These are phyloP conservation scores for Betula pendula DNA, from an alignment of 306 rosid species.

Conservation along the genomic window DNA sequence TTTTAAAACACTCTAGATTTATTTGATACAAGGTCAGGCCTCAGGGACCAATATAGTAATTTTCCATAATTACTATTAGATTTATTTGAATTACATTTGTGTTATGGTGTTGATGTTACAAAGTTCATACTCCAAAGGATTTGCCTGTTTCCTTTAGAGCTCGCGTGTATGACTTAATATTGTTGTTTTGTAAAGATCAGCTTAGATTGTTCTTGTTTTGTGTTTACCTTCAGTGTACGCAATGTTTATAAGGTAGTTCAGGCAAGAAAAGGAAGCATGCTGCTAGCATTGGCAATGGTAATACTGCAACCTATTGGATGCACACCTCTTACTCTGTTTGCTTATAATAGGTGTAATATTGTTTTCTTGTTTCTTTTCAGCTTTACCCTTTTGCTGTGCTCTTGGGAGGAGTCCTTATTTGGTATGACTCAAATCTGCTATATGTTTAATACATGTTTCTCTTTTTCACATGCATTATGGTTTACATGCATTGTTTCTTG, in stretches of 20 bases:
- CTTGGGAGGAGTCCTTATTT: conserved; percentile 69
- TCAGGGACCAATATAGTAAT: not conserved
- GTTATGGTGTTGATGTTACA: not conserved
- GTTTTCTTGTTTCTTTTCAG: conserved; percentile 42
- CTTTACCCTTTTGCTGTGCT: conserved; percentile 79
- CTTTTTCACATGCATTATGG: conserved; percentile 14
- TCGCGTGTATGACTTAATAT: not conserved
- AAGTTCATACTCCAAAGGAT: not conserved
- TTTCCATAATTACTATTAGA: too few species aligned
- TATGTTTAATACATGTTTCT: not conserved
- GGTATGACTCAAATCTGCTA: conserved; percentile 55
- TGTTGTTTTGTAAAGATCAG: conserved; percentile 14
- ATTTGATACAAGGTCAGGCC: not conserved
- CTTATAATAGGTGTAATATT: conserved; percentile 18
- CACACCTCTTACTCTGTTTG: conserved; percentile 23
- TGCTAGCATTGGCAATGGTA: conserved; percentile 92
- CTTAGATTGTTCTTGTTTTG: conserved; percentile 26
- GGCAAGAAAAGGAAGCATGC: conserved; percentile 73
- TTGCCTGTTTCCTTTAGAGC: not conserved
- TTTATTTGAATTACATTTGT: not conserved
- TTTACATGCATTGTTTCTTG: conserved; percentile 16
- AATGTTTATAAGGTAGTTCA: conserved; percentile 82
- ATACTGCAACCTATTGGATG: conserved; percentile 8
- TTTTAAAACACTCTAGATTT: too few species aligned
- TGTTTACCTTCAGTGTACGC: conserved; percentile 57